Conservation (phyloP, 345 rosid genomes). For the Gossypium thurberi region DNA sequence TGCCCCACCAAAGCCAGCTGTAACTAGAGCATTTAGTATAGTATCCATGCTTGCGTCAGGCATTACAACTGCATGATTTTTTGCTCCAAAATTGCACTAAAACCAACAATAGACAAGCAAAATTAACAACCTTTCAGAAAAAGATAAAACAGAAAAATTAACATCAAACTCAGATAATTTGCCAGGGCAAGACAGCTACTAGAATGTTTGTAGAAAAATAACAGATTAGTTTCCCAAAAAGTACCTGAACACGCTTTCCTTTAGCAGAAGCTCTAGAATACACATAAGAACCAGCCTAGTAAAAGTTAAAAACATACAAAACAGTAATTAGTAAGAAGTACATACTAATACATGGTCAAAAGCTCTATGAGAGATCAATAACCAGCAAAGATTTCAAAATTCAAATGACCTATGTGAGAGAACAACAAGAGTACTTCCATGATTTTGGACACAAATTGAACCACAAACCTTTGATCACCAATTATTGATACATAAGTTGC, state of each 20-base stretch:
- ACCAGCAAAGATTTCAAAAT: not conserved
- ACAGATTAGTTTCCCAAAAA: conserved; percentile 5
- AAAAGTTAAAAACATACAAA: not conserved
- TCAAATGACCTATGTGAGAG: not conserved
- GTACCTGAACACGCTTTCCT: conserved; percentile 92
- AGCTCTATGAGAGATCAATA: not conserved
- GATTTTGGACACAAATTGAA: not conserved
- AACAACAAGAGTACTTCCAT: not conserved
- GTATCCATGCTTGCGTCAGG: conserved; percentile 81
- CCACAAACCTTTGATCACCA: not conserved
- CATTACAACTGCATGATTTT: conserved; percentile 80
- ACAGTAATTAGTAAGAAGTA: not conserved
- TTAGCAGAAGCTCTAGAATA: conserved; percentile 84
- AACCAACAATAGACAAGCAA: conserved; percentile 11
- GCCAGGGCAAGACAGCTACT: not conserved
- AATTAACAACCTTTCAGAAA: not conserved
- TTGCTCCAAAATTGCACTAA: conserved; percentile 96
- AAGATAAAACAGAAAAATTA: not conserved
- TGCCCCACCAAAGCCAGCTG: conserved; percentile 99
- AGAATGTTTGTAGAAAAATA: not conserved
- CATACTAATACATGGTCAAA: not conserved
- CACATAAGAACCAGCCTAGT: conserved; percentile 92
- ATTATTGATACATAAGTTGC: not conserved
- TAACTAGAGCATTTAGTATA: conserved; percentile 72
- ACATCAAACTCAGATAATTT: not conserved